These are phyloP conservation scores for Clonostachys chloroleuca DNA, from an alignment of 2,329 filamentous ascomycete genomes.

Conservation along the genomic window DNA sequence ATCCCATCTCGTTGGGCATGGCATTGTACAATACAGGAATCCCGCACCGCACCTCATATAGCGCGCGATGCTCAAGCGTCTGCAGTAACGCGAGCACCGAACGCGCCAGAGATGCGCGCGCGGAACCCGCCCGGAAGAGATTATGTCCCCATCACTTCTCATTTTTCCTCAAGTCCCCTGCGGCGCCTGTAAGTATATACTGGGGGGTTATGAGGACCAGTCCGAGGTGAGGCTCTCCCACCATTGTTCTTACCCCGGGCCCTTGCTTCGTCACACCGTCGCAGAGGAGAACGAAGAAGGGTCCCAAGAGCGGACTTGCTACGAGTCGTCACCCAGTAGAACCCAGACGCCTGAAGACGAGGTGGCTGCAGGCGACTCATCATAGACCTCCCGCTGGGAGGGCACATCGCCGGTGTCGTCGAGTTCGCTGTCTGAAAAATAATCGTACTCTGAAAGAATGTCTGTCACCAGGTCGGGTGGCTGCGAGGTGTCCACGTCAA, in stretches of 20 bases:
- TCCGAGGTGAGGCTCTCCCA: slow-evolving; percentile 24
- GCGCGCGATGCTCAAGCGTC: slow-evolving; percentile 1
- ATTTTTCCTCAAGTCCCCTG: not conserved
- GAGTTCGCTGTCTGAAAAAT: slow-evolving; percentile 26
- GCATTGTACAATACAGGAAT: too few species aligned
- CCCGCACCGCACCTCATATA: too few species aligned
- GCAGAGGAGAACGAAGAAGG: too few species aligned
- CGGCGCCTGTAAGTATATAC: slow-evolving; percentile 9
- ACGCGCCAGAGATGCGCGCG: too few species aligned
- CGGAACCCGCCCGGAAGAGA: too few species aligned
- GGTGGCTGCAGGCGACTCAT: slow-evolving; percentile 16
- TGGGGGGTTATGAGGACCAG: slow-evolving; percentile 26
- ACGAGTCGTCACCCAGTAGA: slow-evolving; percentile 39
- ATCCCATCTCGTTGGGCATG: not conserved
- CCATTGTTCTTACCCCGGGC: slow-evolving; percentile 6
- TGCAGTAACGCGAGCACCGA: not conserved
- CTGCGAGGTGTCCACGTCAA: slow-evolving; percentile 26
- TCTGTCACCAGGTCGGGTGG: slow-evolving; percentile 26
- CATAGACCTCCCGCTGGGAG: slow-evolving; percentile 20
- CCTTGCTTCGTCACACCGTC: too few species aligned
- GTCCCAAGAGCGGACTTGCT: slow-evolving; percentile 18
- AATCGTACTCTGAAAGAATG: slow-evolving; percentile 27
- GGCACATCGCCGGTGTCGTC: slow-evolving; percentile 20
- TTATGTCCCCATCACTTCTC: not conserved
- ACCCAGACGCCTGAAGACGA: slow-evolving; percentile 30